Evolutionary conservation across 257 asterid genomes (phyloP).

Genomic region (Hygrophila difformis): DNA sequence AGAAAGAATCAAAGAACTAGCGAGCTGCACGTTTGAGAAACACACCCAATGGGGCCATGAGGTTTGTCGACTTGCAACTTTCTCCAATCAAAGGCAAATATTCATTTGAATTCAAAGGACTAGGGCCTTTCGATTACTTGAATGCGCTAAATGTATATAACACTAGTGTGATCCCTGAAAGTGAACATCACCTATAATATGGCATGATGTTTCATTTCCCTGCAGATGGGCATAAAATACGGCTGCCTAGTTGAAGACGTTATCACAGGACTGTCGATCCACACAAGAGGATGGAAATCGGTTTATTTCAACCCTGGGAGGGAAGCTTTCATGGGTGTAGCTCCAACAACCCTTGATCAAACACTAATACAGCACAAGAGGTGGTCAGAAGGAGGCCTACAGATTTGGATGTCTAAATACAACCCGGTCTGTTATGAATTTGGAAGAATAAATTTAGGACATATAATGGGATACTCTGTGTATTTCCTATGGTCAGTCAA

Average conservation of each 20-base stretch:
- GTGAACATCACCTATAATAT: too few relatives aligned
- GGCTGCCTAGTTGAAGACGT: conserved; percentile 78
- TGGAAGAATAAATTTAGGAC: conserved; percentile 47
- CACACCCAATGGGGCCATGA: conserved; percentile 75
- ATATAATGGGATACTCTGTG: conserved; percentile 41
- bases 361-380: conserved; percentile 66
- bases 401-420: conserved; percentile 50
- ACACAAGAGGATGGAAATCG: conserved; percentile 72
- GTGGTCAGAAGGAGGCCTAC: conserved; percentile 87
- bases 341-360: conserved; percentile 51
- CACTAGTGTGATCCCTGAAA: neutral
- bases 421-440: conserved; percentile 50
- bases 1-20: conserved; percentile 43
- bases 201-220: neutral
- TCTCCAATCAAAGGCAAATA: neutral
- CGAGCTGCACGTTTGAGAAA: conserved; percentile 55
- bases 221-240: conserved; percentile 72
- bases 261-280: conserved; percentile 64
- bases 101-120: too few relatives aligned
- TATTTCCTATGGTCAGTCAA: conserved; percentile 65
- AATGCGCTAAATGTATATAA: too few relatives aligned
- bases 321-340: conserved; percentile 54
- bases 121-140: too few relatives aligned
- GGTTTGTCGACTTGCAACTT: conserved; percentile 27
- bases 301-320: conserved; percentile 45